Conservation (phyloP, 352 stramenopile genomes). For the Globisporangium camurandrum region DNA sequence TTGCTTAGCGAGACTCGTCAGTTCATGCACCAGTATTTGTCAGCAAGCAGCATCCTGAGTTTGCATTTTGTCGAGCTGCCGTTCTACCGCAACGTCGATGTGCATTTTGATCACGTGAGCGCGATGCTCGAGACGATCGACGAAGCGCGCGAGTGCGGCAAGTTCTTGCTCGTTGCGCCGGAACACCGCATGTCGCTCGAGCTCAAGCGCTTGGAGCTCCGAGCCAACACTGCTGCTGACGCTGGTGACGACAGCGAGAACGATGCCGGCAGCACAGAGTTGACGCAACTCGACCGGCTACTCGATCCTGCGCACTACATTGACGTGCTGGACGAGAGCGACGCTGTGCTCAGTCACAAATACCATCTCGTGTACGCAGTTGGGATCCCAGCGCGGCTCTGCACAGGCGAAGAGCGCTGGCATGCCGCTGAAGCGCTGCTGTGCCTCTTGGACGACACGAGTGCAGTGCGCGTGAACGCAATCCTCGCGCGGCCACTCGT, state of each 20-base stretch:
- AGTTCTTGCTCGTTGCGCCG: conserved; percentile 67
- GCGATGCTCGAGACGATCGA: conserved; percentile 29
- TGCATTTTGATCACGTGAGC: conserved; percentile 18
- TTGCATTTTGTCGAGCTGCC: conserved; percentile 52
- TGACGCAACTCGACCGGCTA: conserved; percentile 20
- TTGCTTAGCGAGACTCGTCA: conserved; percentile 59
- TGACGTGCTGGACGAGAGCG: conserved; percentile 85
- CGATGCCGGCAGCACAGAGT: conserved; percentile 6
- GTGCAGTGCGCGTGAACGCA: conserved; percentile 9
- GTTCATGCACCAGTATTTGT: conserved; percentile 56
- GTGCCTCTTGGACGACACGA: conserved; percentile 13
- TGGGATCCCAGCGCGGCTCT: conserved; percentile 35
- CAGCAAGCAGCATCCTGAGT: conserved; percentile 23
- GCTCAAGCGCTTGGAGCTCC: conserved; percentile 65
- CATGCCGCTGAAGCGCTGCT: conserved; percentile 45
- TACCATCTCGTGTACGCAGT: conserved; percentile 88
- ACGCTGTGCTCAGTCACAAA: conserved; percentile 81
- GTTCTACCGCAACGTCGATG: conserved; percentile 53
- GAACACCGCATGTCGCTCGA: conserved; percentile 86
- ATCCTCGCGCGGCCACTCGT: conserved; percentile 35
- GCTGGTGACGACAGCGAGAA: conserved; percentile 1
- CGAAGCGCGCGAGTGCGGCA: conserved; percentile 28
- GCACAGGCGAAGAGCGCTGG: conserved; percentile 42
- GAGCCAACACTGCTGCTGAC: background rate
- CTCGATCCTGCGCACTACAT: conserved; percentile 42